Evolutionary conservation across 2,329 filamentous ascomycete species (phyloP), one percentile per base, ranked within the genome.

Genomic region (Rachicladosporium sp.): DNA sequence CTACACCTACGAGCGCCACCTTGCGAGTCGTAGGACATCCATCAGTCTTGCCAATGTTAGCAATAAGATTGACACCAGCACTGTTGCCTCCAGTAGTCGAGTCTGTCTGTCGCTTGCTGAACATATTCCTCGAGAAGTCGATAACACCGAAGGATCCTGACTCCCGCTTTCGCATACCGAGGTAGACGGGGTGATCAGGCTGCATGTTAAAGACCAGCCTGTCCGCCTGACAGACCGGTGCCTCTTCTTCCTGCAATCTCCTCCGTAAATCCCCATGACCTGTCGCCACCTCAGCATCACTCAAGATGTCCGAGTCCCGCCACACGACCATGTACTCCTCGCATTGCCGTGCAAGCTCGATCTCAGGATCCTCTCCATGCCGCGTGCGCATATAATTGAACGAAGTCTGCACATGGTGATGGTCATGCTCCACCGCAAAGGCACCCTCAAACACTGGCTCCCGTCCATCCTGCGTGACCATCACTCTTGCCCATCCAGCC

Each of bases 11-110:
- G 31, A 96, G 70, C 1, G 91, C 91, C 11, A 98, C 86, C 61
- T 83, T 93, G 49, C 87, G 78, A n/a, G 86, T 89, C 1, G 72
- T 79, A 4, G 89, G 89, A 57, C 91, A 98, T 38, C 91, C 91
- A n/a, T 65, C 58, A 0, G 82, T 82, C 43, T 75, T 80, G 35
- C 91, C 91, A 55, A 98, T 93, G 19, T 76, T 85, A 29, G 67
- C 72, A 29, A 73, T 69, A 49, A 96, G 66, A 56, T 95, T 91
- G 44, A 88, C 78, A 48, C 81, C 82, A 13, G 80, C 84, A 38
- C 82, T 78, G 54, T 87, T 88, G 43, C 85, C 82, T 4, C 75
- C 71, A 7, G 76, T 77, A 30, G 74, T 74, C 23, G 23, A 27
- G 54, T 89, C 84, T 15, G 77, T 71, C 60, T 72, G 74, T 10